Conservation (phyloP, 495 filamentous ascomycete species). For the Articulospora tetracladia region DNA sequence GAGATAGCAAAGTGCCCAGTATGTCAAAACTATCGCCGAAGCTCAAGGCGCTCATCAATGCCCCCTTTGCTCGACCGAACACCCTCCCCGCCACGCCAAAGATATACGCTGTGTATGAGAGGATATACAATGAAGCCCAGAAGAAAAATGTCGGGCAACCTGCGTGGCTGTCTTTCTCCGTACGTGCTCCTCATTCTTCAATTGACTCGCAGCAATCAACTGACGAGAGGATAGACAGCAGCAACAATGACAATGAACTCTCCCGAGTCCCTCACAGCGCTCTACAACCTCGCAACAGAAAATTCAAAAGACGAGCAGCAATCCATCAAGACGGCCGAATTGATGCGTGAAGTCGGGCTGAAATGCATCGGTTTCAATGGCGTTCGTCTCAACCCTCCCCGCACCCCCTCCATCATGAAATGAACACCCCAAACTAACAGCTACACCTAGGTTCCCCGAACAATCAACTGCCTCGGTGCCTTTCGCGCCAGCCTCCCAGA, state of each 20-base stretch:
- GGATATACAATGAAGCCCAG: conserved; percentile 50
- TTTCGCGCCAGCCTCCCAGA: conserved; percentile 56
- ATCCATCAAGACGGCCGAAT: conserved; percentile 55
- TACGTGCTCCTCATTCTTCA: conserved; percentile 27
- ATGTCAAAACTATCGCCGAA: conserved; percentile 68
- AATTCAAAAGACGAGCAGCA: conserved; percentile 31
- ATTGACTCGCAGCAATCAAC: background rate
- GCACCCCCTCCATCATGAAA: background rate
- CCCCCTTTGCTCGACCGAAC: conserved; percentile 60
- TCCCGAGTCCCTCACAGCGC: conserved; percentile 54
- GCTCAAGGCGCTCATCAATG: conserved; percentile 70
- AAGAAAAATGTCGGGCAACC: conserved; percentile 51
- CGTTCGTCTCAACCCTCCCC: conserved; percentile 9
- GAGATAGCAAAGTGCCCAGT: background rate
- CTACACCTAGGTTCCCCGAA: conserved; percentile 58
- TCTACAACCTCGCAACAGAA: conserved; percentile 49
- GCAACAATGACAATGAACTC: conserved; percentile 76
- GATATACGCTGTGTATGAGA: conserved; percentile 56
- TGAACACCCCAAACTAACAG: background rate
- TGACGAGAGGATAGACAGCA: conserved; percentile 45
- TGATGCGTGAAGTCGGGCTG: conserved; percentile 75
- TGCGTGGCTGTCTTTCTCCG: conserved; percentile 64
- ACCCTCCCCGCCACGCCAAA: conserved; percentile 58
- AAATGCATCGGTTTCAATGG: conserved; percentile 86
- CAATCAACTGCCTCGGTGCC: conserved; percentile 70